Percentiles rank a stretch among this genome's conserved stretches.
These are phyloP conservation scores for Cylindricascospora bacillispora DNA, from an alignment of 1,139 yeast species.

Conservation along the genomic window DNA sequence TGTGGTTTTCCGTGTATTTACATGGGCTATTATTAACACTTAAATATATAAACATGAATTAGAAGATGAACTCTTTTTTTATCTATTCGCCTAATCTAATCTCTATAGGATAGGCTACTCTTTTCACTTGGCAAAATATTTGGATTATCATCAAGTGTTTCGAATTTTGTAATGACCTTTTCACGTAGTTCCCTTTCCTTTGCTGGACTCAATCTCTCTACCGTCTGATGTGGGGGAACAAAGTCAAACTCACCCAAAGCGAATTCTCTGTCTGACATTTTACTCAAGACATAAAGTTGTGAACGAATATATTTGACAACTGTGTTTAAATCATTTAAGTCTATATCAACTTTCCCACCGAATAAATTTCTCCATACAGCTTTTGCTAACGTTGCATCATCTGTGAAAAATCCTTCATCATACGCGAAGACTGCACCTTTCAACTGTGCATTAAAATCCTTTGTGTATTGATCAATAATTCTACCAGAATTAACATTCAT, in stretches of 20 bases:
- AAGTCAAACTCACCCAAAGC: slow-evolving; percentile 81
- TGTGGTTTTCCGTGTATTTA: too few species aligned
- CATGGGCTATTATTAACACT: too few species aligned
- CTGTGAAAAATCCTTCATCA: slow-evolving; percentile 80
- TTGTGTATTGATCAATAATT: slow-evolving; percentile 72
- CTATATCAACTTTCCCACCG: slow-evolving; percentile 73
- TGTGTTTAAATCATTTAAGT: slow-evolving; percentile 75
- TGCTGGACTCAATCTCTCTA: slow-evolving; percentile 52
- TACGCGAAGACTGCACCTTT: slow-evolving; percentile 83
- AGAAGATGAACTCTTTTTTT: too few species aligned
- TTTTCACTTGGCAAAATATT: slow-evolving; percentile 49
- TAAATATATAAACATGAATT: too few species aligned
- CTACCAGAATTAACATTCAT: slow-evolving; percentile 76
- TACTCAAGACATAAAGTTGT: slow-evolving; percentile 75
- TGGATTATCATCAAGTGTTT: slow-evolving; percentile 28
- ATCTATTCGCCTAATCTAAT: slow-evolving; percentile 13
- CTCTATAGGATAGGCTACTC: slow-evolving; percentile 51
- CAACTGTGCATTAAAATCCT: slow-evolving; percentile 81
- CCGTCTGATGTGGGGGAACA: slow-evolving; percentile 73
- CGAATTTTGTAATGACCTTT: slow-evolving; percentile 34
- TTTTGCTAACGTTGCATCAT: slow-evolving; percentile 74
- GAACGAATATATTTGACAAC: slow-evolving; percentile 78
- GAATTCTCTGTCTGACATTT: slow-evolving; percentile 81
- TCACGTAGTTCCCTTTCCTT: slow-evolving; percentile 38
- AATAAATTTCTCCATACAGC: slow-evolving; percentile 89